Percentiles rank a stretch among this genome's conserved stretches.
Conservation (phyloP, 768 basidiomycete species). For the Phallus indusiatus region DNA sequence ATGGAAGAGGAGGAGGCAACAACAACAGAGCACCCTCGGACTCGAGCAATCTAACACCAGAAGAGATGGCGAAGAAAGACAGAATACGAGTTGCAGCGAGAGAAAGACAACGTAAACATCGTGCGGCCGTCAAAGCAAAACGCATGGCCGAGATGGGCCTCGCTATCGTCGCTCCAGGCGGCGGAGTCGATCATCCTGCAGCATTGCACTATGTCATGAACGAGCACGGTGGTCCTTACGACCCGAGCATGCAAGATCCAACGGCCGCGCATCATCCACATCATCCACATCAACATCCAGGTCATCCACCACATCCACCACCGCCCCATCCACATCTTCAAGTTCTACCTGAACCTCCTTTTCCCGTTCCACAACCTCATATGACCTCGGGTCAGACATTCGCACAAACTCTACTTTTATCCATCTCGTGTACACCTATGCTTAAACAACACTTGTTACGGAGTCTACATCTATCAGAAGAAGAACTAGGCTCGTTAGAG, state of each 20-base stretch:
- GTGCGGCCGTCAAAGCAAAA: conserved; percentile 64
- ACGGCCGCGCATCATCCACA: conserved; percentile 24
- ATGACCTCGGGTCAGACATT: conserved; percentile 64
- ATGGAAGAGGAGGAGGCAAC: neutral
- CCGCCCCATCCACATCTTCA: conserved; percentile 19
- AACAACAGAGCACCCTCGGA: conserved; percentile 3
- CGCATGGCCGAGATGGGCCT: conserved; percentile 77
- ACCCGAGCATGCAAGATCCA: conserved; percentile 21
- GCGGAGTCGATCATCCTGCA: conserved; percentile 5
- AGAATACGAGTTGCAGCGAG: conserved; percentile 67
- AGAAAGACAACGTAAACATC: conserved; percentile 77
- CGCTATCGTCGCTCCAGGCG: conserved; percentile 49
- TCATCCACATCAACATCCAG: conserved; percentile 6
- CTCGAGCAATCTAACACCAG: conserved; percentile 37
- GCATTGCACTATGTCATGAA: conserved; percentile 49
- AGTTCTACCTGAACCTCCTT: conserved; percentile 18
- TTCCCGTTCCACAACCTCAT: conserved; percentile 43
- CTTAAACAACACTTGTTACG: conserved; percentile 70
- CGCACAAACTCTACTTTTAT: conserved; percentile 69
- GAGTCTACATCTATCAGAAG: conserved; percentile 64
- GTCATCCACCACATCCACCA: conserved; percentile 20
- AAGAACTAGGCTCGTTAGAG: conserved; percentile 70
- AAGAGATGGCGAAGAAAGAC: conserved; percentile 60
- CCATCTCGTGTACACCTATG: conserved; percentile 65
- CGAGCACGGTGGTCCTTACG: conserved; percentile 31